Conservation (phyloP, 2,329 filamentous ascomycete species). For the Stachybotrys chlorohalonatus region DNA sequence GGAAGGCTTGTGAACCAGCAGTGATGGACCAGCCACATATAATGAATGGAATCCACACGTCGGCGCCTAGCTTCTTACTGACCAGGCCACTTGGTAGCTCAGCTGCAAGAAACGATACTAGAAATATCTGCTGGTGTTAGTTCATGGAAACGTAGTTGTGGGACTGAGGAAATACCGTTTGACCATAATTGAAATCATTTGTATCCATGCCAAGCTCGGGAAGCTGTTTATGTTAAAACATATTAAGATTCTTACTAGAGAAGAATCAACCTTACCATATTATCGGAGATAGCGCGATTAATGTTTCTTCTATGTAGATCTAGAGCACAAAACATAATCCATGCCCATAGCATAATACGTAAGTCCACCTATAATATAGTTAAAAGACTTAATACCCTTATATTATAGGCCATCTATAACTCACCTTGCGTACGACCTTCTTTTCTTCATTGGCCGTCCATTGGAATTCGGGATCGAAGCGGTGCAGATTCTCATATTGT, state of each 20-base stretch:
- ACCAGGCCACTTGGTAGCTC: slow-evolving; percentile 40
- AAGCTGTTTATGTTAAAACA: slow-evolving; percentile 13
- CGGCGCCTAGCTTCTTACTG: slow-evolving; percentile 40
- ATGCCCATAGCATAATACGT: slow-evolving; percentile 25
- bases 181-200: slow-evolving; percentile 36
- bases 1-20: slow-evolving; percentile 26
- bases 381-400: too few species aligned
- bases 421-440: slow-evolving; percentile 34
- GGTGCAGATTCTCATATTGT: slow-evolving; percentile 50
- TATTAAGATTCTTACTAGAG: background rate
- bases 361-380: slow-evolving; percentile 37
- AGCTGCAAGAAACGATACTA: slow-evolving; percentile 33
- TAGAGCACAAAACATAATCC: slow-evolving; percentile 39
- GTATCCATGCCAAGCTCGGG: slow-evolving; percentile 30
- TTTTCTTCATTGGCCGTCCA: slow-evolving; percentile 41
- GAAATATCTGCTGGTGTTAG: slow-evolving; percentile 24
- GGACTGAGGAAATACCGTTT: slow-evolving; percentile 14
- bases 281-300: slow-evolving; percentile 30
- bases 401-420: background rate
- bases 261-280: slow-evolving; percentile 16
- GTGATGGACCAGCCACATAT: slow-evolving; percentile 31
- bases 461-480: slow-evolving; percentile 38
- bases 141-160: too few species aligned
- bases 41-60: slow-evolving; percentile 33
- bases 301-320: slow-evolving; percentile 38